Evolutionary conservation across 305 asterid genomes (phyloP), one percentile per base, ranked within the genome.

Genomic region (Caryopteris hybrid): DNA sequence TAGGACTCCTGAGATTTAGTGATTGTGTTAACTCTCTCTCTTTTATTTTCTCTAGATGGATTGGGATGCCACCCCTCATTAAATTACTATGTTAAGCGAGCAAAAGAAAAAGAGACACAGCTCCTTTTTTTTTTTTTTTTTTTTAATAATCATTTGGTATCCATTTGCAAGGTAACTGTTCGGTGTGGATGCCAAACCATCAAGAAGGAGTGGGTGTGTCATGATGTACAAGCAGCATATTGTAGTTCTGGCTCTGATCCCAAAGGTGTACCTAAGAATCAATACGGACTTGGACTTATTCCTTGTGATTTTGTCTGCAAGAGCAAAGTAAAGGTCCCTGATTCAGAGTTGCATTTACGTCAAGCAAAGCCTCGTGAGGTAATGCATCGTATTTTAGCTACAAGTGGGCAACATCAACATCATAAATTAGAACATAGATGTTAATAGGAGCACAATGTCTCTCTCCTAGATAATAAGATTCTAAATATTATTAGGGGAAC

Each of bases 131-230:
- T 36, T 2, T 39, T 18, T 66, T 57, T 18, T 41, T 18, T 18
- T 20, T 41, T 69, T 13, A 34, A 59, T 66, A 56, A 68, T 54
- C 5, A 27, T 47, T 58, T 36, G 3, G 14, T 72, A 57, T 71
- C 54, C 31, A 54, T 79, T 71, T 70, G 48, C 69, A 55, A 92
- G 98, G 96, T 86, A 33, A 80, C 72, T n/a, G 87, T 85, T 68
- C 97, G 97, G 5, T 90, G 98, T 41, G 73, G 78, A 77, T 92
- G 98, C 78, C 97, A 84, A 77, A 85, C 82, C 61, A 56, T 92
- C 63, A 92, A 92, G 74, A 88, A 80, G 69, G 97, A 92, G 73
- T 88, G 95, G 96, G 9, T 75, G 14, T 92, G 98, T 71, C 81
- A 80, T 63, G 92, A 88, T 12, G 96, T 90, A 38, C 98, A 92